phyloP scores from a whole-genome alignment of 805 yeast genomes.

The Candida nonsorbophila region DNA sequence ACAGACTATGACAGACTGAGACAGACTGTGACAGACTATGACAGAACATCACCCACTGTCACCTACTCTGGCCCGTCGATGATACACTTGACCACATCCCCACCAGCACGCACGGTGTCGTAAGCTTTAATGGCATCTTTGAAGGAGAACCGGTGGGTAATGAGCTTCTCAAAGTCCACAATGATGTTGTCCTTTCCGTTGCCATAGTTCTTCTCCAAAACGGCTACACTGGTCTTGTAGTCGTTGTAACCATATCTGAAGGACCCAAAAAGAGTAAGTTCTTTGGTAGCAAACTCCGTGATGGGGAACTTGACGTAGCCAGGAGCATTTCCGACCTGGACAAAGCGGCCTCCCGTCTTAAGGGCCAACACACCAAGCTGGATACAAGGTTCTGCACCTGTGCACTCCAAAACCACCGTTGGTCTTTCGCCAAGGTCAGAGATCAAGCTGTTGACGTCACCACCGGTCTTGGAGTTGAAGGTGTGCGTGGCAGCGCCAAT shows the following conservation, averaged over 20 bases:
- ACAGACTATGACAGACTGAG: too few species aligned
- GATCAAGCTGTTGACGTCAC: conserved; percentile 34
- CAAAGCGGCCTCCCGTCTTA: conserved; percentile 64
- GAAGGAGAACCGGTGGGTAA: conserved; percentile 71
- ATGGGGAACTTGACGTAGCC: conserved; percentile 70
- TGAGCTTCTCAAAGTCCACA: conserved; percentile 60
- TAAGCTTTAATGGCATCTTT: conserved; percentile 73
- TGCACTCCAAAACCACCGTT: conserved; percentile 71
- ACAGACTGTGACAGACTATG: too few species aligned
- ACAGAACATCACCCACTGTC: too few species aligned
- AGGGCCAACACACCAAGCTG: conserved; percentile 60
- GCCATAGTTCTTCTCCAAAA: conserved; percentile 52
- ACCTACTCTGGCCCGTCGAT: conserved; percentile 66
- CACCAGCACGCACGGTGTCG: conserved; percentile 61
- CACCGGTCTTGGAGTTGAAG: conserved; percentile 41
- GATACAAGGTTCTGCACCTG: conserved; percentile 79
- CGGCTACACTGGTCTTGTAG: conserved; percentile 64
- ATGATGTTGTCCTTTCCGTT: conserved; percentile 33
- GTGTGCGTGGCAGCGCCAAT: conserved; percentile 70
- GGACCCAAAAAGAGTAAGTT: conserved; percentile 64
- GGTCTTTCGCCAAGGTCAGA: conserved; percentile 42
- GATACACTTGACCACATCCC: conserved; percentile 70
- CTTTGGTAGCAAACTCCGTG: conserved; percentile 62
- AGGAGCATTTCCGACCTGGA: conserved; percentile 84
- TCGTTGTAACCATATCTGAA: conserved; percentile 80